Evolutionary conservation across 1,139 yeast species (phyloP), one percentile per base, ranked within the genome.

Genomic region (Taphrina populina): DNA sequence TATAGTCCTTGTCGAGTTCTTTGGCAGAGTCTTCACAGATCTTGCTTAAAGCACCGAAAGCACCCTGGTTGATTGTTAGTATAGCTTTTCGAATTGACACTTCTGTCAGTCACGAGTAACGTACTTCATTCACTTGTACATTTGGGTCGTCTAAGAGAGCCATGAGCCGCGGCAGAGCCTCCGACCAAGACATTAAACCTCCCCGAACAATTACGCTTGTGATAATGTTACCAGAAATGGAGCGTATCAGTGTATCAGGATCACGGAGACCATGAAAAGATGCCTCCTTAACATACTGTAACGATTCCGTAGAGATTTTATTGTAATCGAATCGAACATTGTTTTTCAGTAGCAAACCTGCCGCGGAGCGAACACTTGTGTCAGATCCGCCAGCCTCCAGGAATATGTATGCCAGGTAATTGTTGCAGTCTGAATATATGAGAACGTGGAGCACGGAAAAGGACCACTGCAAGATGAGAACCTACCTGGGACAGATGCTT

Each of bases 211-310:
- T 84, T 37, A 92, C 71, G 0, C 95, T 78, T 1, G 97, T 86
- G 53, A 92, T 82, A 54, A 88, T 95, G 66, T 83, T 90, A 43
- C 97, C 96, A 11, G 96, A 83, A 60, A 90, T 87, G 66, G 86
- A 88, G 61, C 95, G 77, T 23, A 90, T 86, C 65, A 86, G 72
- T 17, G 73, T 68, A 60, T 80, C 81, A 1, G 71, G 65, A 57
- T 80, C 85, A 49, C 78, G 68, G 52, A 92, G 74, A 1, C 96
- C 98, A 56, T 76, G 75, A 34, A 87, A 70, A 23, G 88, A 75
- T 62, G 81, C 74, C n/a, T 75, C 71, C 63, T 85, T 75, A 27
- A 88, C 72, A 65, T 82, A 84, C 19, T 71, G 72, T 58, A 81
- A 73, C 44, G 76, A 71, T 19, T 69, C 70, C 4, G 61, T 62